Base-by-base conservation (phyloP, 805 yeast genomes). In the Priceomyces fermenticarens region DNA sequence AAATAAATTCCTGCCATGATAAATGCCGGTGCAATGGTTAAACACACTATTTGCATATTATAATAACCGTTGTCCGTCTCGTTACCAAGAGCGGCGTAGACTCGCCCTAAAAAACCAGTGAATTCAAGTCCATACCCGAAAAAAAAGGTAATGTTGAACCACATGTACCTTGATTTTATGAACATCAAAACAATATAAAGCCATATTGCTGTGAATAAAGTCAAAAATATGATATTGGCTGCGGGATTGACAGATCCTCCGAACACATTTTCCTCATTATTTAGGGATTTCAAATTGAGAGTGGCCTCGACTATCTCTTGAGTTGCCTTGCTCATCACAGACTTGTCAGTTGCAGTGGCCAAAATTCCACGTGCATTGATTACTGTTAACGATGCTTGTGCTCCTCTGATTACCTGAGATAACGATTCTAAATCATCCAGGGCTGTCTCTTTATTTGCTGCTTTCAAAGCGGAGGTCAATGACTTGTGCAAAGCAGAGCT, bases 1-100 rank as follows among this genome's bases (percentile, higher is more conserved):
- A 75, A 83, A 62, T 88, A 89, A 2, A 88, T 70, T 1, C 91
- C 96, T 3, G 85, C 96, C 86, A 86, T 84, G 34, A 85, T 67
- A 58, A 88, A 84, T 14, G 87, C 88, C 0, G 96, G 96, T 0
- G 88, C 91, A 36, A 88, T 61, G 0, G 91, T 86, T 41, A 88
- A 63, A 52, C 82, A 71, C 41, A 81, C 75, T 47, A 83, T 75
- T 58, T 88, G 95, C 51, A 81, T 62, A 32, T 84, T 54, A 53
- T 72, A 88, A 23, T 70, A 64, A 38, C 71, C 58, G 31, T 62
- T 47, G 29, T 62, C 53, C 11, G 46, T 30, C 2, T 39, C 32
- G 47, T 75, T 55, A 33, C 55, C 47, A 13, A 73, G 69, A 2
- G 82, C 70, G 40, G 75, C n/a, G n/a, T n/a, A 48, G 1, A 73